These are phyloP conservation scores for Chlorella sp. DNA, from an alignment of 139 green algal species.

Conservation along the genomic window DNA sequence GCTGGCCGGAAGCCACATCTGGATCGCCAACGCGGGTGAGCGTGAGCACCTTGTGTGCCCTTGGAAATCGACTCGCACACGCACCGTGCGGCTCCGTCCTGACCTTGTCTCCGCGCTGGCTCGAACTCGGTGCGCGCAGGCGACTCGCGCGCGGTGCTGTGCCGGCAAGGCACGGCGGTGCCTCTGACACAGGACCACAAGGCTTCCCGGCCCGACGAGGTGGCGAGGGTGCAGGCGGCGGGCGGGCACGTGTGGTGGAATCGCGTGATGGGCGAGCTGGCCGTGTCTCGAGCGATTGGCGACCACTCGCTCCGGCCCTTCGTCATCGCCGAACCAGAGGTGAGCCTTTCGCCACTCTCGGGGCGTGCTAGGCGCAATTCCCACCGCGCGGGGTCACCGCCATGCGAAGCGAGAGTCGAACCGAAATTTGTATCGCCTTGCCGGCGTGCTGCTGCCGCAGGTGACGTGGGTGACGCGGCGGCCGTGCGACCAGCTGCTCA, in stretches of 20 bases:
- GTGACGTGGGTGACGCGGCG: slow-evolving; percentile 40
- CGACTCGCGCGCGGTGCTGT: slow-evolving; percentile 77
- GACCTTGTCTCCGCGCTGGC: too few species aligned
- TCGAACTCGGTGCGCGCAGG: too few species aligned
- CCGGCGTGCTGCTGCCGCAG: slow-evolving; percentile 13
- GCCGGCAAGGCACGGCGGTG: slow-evolving; percentile 40
- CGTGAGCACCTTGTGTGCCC: neutral
- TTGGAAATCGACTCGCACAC: neutral
- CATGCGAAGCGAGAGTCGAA: neutral
- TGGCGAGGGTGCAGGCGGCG: slow-evolving; percentile 49
- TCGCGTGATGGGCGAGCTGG: slow-evolving; percentile 72
- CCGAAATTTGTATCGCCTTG: neutral
- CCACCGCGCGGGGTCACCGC: too few species aligned
- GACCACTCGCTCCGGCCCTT: slow-evolving; percentile 60
- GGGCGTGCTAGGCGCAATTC: neutral
- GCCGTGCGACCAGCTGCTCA: slow-evolving; percentile 53
- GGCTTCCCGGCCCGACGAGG: slow-evolving; percentile 58
- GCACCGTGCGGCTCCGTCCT: too few species aligned
- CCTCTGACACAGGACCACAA: slow-evolving; percentile 72
- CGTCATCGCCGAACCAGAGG: slow-evolving; percentile 61
- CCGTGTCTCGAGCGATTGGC: slow-evolving; percentile 66
- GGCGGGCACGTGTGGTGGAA: slow-evolving; percentile 67
- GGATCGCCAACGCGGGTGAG: slow-evolving; percentile 75
- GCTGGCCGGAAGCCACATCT: slow-evolving; percentile 51
- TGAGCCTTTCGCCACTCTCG: neutral